Conservation (phyloP, 768 basidiomycete species). For the Mycena crocata region DNA sequence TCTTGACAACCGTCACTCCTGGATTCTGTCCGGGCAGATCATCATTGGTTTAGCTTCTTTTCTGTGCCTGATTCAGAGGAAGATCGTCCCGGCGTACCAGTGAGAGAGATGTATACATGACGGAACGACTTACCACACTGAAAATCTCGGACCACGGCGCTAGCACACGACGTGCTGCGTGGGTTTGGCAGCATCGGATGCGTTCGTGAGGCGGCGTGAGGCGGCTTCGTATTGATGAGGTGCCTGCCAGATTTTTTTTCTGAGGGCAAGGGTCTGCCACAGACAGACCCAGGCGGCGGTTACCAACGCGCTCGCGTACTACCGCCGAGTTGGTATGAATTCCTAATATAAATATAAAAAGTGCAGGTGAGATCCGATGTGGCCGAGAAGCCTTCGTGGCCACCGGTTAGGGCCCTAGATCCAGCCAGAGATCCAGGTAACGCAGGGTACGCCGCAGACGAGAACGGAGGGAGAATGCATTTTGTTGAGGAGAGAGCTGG, state of each 20-base stretch:
- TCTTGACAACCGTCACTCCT: conserved; percentile 15
- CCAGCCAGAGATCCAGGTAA: background rate
- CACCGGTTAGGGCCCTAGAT: too few species aligned
- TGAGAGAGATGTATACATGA: background rate
- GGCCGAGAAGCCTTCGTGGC: background rate
- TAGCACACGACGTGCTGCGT: too few species aligned
- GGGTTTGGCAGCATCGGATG: too few species aligned
- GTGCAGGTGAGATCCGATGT: conserved; percentile 6
- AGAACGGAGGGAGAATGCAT: too few species aligned
- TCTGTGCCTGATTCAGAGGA: background rate
- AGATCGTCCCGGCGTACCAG: conserved; percentile 21
- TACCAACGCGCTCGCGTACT: conserved; percentile 5
- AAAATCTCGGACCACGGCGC: conserved; percentile 10
- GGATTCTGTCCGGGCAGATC: conserved; percentile 8
- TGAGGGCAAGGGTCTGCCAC: background rate
- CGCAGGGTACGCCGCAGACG: too few species aligned
- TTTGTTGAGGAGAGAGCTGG: too few species aligned
- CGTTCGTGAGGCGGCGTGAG: too few species aligned
- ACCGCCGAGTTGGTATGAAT: conserved; percentile 1
- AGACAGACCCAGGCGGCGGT: background rate
- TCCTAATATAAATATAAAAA: background rate
- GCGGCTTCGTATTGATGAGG: too few species aligned
- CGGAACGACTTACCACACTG: conserved; percentile 15
- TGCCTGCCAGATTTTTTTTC: too few species aligned
- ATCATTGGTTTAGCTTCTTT: background rate